Base-by-base conservation (phyloP, 2,329 filamentous ascomycete species). In the Colletotrichum zoysiae region DNA sequence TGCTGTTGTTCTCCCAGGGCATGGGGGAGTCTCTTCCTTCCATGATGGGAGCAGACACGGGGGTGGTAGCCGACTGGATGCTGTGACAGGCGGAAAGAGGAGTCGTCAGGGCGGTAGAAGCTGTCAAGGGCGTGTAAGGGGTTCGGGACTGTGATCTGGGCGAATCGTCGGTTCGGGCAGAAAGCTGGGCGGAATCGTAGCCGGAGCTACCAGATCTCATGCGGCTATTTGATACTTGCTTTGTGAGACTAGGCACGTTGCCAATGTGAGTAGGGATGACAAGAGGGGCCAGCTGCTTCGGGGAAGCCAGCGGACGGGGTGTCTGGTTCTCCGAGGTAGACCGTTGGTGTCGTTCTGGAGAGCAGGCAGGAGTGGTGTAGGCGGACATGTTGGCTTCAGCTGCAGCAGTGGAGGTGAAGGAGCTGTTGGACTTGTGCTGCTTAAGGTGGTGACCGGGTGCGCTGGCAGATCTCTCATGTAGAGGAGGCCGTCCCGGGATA, bases 391-490 rank as follows among this genome's bases (percentile, higher is more conserved):
- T 48, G 50, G 30, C 40, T 26, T 69, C 70, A 42, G 59, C 59
- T 33, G 81, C 77, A 35, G 77, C 79, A 67, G 79, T 76, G 51
- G 77, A 76, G 5, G 78, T 75, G 62, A 82, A 75, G 74, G 79
- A 80, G 66, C 84, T 82, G 33, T 78, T 81, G 38, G 84, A 79
- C 50, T 82, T 79, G 67, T 86, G 82, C 60, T 85, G 83, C 74
- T 84, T 84, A 82, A 84, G 84, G 64, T 82, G 84, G 73, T 84
- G 81, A 11, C 86, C 86, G 2, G 90, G 89, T n/a, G 88, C 88
- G 78, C 89, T 91, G 69, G 86, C 87, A 48, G 90, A 91, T 68
- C 90, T 86, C 80, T 92, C 90, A 75, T 92, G 89, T 35, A 91
- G 80, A 44, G 90, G 85, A 67, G 89, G 90, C 8, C 89, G 86